These are phyloP conservation scores for Annona cherimola DNA, from an alignment of 164 flowering plant species.

Conservation along the genomic window DNA sequence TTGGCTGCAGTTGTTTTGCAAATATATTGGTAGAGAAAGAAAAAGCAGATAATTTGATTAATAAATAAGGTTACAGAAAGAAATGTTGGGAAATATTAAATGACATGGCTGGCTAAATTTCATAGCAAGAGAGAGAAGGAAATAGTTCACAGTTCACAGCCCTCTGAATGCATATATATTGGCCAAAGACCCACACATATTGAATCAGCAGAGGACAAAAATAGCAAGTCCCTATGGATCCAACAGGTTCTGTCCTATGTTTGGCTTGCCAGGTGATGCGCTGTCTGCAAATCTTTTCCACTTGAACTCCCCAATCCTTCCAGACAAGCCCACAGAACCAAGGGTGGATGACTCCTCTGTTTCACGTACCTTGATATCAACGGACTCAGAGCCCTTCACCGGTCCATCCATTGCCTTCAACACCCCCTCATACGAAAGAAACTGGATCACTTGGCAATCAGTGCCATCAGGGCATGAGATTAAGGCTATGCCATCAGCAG, in stretches of 20 bases:
- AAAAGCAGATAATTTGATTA: no score
- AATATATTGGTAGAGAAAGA: no score
- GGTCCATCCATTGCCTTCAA: slow-evolving; percentile 22
- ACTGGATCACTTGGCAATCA: slow-evolving; percentile 14
- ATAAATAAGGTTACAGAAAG: no score
- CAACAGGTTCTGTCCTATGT: slow-evolving; percentile 11
- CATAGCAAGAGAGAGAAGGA: no score
- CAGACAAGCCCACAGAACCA: slow-evolving; percentile 22
- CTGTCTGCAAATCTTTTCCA: slow-evolving; percentile 18
- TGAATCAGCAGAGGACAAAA: no score
- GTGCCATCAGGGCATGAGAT: slow-evolving; percentile 6
- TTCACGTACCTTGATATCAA: slow-evolving; percentile 20
- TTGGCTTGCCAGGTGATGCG: slow-evolving; percentile 17
- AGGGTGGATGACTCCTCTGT: slow-evolving; percentile 12
- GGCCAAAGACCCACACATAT: no score
- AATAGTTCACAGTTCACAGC: no score
- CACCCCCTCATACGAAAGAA: slow-evolving; percentile 21
- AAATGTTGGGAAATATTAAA: no score
- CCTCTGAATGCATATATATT: no score
- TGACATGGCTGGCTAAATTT: no score
- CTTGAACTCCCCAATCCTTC: slow-evolving; percentile 5
- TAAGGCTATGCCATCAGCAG: slow-evolving; percentile 22
- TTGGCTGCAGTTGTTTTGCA: no score
- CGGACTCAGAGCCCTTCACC: slow-evolving; percentile 13
- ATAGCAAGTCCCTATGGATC: neutral